Conservation (phyloP, 441 rosid genomes). For the Adansonia gregorii region DNA sequence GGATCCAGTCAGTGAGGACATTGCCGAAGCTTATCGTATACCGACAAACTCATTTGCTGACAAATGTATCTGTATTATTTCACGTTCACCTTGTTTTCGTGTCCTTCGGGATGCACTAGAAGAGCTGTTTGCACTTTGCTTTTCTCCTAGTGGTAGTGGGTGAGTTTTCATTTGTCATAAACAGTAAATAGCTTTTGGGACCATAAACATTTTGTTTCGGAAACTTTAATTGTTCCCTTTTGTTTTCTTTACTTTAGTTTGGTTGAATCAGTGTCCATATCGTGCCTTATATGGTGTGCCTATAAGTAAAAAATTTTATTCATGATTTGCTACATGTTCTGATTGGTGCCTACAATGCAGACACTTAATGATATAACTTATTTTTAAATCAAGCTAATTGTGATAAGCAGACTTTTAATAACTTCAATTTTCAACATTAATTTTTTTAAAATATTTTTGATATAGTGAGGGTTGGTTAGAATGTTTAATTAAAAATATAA, state of each 20-base stretch:
- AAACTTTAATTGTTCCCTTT: background rate
- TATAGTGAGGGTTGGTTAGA: background rate
- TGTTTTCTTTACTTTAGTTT: conserved; percentile 12
- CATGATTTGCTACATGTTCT: background rate
- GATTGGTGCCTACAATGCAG: background rate
- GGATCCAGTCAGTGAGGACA: conserved; percentile 94
- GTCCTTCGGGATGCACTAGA: conserved; percentile 80
- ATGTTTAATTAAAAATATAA: background rate
- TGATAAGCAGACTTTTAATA: background rate
- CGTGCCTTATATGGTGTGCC: background rate
- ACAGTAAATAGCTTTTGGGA: conserved; percentile 18
- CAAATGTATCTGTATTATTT: conserved; percentile 93
- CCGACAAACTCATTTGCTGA: conserved; percentile 86
- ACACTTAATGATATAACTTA: conserved; percentile 1
- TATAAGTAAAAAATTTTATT: background rate
- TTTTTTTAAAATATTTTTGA: background rate
- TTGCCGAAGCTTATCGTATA: conserved; percentile 87
- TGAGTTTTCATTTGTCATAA: conserved; percentile 34
- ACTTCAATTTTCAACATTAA: background rate
- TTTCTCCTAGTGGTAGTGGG: conserved; percentile 89
- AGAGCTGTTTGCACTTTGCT: conserved; percentile 87
- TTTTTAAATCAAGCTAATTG: background rate
- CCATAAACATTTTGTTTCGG: background rate
- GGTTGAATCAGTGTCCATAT: background rate
- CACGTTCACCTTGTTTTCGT: conserved; percentile 83